phyloP scores from a whole-genome alignment of 2,329 filamentous ascomycete genomes.

The Trichoderma breve region DNA sequence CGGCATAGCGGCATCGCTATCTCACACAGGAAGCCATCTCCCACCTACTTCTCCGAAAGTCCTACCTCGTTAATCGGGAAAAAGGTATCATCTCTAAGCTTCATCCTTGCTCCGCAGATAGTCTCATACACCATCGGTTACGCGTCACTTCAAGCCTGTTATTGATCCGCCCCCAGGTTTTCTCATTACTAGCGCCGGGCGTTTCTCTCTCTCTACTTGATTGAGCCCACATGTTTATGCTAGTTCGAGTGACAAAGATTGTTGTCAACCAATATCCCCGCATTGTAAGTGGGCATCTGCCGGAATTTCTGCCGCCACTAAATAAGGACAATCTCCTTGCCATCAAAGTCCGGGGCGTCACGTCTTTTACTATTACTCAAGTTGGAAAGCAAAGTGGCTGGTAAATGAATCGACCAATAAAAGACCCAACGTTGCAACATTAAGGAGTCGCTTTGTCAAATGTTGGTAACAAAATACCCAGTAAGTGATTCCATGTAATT shows the following conservation, averaged over 20 bases:
- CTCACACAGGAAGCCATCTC: not conserved
- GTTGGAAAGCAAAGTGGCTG: not conserved
- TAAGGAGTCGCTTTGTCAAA: not conserved
- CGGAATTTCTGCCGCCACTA: not conserved
- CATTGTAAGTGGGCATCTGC: not conserved
- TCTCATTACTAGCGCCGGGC: not conserved
- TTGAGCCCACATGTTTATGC: not conserved
- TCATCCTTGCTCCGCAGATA: not conserved
- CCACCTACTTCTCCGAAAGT: not conserved
- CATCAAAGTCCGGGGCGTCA: not conserved
- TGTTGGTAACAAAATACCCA: not conserved
- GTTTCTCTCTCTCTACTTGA: not conserved
- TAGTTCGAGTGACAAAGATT: not conserved
- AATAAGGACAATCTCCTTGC: not conserved
- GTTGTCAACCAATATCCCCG: not conserved
- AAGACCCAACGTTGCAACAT: too few species aligned
- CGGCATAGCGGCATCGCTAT: not conserved
- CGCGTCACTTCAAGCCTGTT: not conserved
- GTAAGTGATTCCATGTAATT: not conserved
- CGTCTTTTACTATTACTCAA: not conserved
- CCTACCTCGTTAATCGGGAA: not conserved
- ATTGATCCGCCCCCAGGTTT: constrained; percentile 2
- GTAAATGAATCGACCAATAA: not conserved
- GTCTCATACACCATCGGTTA: not conserved
- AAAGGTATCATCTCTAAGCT: not conserved